These are phyloP conservation scores for Solanum okadae DNA, from an alignment of 257 asterid species.

Conservation along the genomic window DNA sequence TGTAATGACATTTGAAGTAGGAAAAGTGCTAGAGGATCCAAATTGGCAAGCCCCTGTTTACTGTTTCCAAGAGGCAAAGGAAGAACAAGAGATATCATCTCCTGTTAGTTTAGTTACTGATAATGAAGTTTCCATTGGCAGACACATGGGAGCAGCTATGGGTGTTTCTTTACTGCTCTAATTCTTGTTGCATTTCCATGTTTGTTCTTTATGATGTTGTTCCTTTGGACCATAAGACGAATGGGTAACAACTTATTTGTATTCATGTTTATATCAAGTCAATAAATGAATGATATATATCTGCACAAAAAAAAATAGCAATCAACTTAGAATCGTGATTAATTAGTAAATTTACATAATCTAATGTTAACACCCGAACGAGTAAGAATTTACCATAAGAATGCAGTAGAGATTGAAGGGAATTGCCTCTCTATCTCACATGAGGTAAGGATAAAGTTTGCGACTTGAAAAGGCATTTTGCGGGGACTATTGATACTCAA, in stretches of 20 bases:
- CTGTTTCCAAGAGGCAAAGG: constrained; percentile 31
- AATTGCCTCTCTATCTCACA: too few relatives aligned
- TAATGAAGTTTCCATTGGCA: neutral
- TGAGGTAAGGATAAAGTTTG: neutral
- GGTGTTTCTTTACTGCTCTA: neutral
- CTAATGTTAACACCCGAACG: neutral
- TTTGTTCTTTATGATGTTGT: neutral
- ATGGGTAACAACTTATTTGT: neutral
- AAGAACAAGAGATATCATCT: neutral
- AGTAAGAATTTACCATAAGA: neutral
- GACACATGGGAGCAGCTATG: constrained; percentile 19
- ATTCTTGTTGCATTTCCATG: neutral
- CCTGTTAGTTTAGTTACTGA: neutral
- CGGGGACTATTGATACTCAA: neutral
- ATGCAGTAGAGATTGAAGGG: neutral
- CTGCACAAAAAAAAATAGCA: neutral
- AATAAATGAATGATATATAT: neutral
- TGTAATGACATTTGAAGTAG: constrained; percentile 79
- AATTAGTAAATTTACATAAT: neutral
- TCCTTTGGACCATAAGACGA: neutral
- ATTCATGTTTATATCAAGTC: neutral
- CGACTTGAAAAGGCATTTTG: neutral
- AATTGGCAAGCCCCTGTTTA: constrained; percentile 77
- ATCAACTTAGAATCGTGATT: neutral
- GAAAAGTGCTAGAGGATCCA: constrained; percentile 58